Evolutionary conservation across 2,329 filamentous ascomycete genomes (phyloP).

Genomic region (Sclerotiophoma versabilis): DNA sequence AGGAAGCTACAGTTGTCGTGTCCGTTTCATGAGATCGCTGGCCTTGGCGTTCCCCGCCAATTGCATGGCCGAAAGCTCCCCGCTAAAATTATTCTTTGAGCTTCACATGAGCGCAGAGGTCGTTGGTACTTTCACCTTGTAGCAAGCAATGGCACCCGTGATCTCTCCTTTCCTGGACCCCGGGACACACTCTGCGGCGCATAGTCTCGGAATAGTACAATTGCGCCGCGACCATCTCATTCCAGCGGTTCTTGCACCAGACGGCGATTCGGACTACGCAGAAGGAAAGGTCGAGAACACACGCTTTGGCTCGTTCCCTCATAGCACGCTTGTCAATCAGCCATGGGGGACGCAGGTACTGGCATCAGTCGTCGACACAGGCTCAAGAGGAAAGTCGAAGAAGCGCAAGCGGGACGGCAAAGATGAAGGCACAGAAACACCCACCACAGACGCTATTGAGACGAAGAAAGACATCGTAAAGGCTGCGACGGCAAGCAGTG

Average conservation of each 20-base stretch:
- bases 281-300: constrained; percentile 75
- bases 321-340: constrained; percentile 65
- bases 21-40: constrained; percentile 35
- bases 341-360: constrained; percentile 93
- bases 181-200: constrained; percentile 65
- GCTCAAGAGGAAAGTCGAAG: constrained; percentile 73
- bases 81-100: constrained; percentile 27
- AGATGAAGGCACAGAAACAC: constrained; percentile 33
- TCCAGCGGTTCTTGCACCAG: constrained; percentile 66
- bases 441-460: constrained; percentile 35
- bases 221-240: constrained; percentile 86
- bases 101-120: constrained; percentile 1
- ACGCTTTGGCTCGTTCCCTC: constrained; percentile 79
- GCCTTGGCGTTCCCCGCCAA: constrained; percentile 30
- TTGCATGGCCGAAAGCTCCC: constrained; percentile 33
- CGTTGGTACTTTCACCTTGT: background rate
- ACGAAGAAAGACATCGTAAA: constrained; percentile 42
- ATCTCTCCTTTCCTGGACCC: constrained; percentile 82
- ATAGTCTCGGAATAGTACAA: constrained; percentile 81
- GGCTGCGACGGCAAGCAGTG: constrained; percentile 63
- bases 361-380: constrained; percentile 89
- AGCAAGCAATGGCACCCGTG: constrained; percentile 31
- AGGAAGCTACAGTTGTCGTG: constrained; percentile 26
- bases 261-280: constrained; percentile 51
- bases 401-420: constrained; percentile 58